Conservation (phyloP, 202 grass and related monocot genomes). For the Bolboschoenoplectus hybrid region DNA sequence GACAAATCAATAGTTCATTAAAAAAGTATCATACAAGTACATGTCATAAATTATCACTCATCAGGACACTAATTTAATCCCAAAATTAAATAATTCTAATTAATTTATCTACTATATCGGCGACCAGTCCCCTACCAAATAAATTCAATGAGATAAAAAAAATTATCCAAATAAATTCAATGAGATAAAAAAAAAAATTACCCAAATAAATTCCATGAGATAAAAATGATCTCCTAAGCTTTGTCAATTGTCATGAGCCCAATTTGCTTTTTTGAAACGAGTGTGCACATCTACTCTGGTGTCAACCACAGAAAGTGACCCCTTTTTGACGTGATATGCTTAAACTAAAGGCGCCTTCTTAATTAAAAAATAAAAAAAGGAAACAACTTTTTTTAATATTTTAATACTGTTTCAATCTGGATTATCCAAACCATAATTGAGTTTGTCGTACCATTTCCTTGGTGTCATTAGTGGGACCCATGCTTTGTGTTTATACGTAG, state of each 20-base stretch:
- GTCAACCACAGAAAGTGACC: constrained; percentile 30
- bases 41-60: too few relatives aligned
- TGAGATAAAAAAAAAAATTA: too few relatives aligned
- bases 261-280: constrained; percentile 22
- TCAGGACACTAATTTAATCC: too few relatives aligned
- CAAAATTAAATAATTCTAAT: too few relatives aligned
- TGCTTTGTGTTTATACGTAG: not conserved
- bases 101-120: too few relatives aligned
- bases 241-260: not conserved
- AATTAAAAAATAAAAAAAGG: not conserved
- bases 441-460: constrained; percentile 4
- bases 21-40: too few relatives aligned
- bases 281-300: constrained; percentile 9
- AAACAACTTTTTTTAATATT: not conserved
- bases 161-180: too few relatives aligned
- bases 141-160: too few relatives aligned
- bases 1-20: too few relatives aligned
- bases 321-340: constrained; percentile 26
- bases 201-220: too few relatives aligned
- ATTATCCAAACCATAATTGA: constrained; percentile 22
- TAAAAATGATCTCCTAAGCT: too few relatives aligned
- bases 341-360: constrained; percentile 18
- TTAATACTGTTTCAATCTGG: not conserved
- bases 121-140: too few relatives aligned
- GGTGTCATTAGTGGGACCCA: constrained; percentile 5